Percentiles rank a stretch among this genome's conserved stretches.
phyloP scores from a whole-genome alignment of 2,329 filamentous ascomycete species.

The Calonectria naviculata region DNA sequence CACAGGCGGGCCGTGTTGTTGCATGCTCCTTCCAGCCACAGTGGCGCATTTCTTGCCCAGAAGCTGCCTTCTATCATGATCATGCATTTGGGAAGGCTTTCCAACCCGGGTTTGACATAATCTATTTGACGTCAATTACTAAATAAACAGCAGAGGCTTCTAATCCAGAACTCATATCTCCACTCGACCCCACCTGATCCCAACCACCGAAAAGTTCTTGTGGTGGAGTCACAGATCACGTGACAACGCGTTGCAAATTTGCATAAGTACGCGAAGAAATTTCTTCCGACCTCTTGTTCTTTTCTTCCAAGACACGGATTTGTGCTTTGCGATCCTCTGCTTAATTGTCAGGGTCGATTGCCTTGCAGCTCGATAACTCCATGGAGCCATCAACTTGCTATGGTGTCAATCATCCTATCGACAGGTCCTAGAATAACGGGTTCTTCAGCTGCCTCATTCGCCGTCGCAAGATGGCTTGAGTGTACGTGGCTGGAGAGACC shows the following conservation, averaged over 20 bases:
- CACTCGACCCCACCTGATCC: too few relatives aligned
- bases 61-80: too few relatives aligned
- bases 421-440: constrained; percentile 90
- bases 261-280: constrained; percentile 43
- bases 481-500: constrained; percentile 66
- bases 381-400: constrained; percentile 80
- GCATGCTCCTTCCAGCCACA: too few relatives aligned
- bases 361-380: constrained; percentile 84
- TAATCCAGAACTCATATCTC: too few relatives aligned
- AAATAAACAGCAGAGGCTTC: too few relatives aligned
- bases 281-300: constrained; percentile 46
- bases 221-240: constrained; percentile 6
- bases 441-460: constrained; percentile 74
- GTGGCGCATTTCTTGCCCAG: too few relatives aligned
- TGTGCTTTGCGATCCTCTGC: constrained; percentile 87
- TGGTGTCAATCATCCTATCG: constrained; percentile 93
- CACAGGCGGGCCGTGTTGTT: too few relatives aligned
- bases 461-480: constrained; percentile 69
- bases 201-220: too few relatives aligned
- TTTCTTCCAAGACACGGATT: constrained; percentile 71
- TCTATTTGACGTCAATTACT: too few relatives aligned
- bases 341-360: constrained; percentile 74
- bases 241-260: constrained; percentile 23
- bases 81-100: too few relatives aligned
- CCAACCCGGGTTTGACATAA: too few relatives aligned